Base-by-base conservation (phyloP, 805 yeast species). In the Sungouiozyma ichnusensis region DNA sequence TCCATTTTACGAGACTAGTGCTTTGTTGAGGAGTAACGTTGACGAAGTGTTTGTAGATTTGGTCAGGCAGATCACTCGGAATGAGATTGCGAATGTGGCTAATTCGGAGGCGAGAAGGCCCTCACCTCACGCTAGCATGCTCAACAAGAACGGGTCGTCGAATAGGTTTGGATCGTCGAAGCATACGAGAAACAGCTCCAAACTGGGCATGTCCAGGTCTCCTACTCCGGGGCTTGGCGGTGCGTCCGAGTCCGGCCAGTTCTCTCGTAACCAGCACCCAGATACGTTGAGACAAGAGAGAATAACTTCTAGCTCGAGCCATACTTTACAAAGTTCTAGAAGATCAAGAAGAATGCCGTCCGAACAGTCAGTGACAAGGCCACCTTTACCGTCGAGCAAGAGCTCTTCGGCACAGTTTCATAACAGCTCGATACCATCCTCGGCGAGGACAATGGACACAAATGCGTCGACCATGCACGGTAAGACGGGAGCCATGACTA, bases 1-100 rank as follows among this genome's bases (percentile, higher is more conserved):
- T 2, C 95, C 95, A 18, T 90, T 88, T 55, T 85, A 86, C 62
- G 95, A 88, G 62, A 81, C 95, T 1, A 80, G 92, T 53, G 97
- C 98, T n/a, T 78, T 85, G 77, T 76, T 80, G 58, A 79, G 81
- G 60, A 79, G 86, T 50, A 85, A 86, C 55, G 94, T 90, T 24
- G 94, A 86, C 57, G 94, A 87, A 54, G 92, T 90, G 0, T 92
- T 88, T 54, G 72, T 80, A 31, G 95, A 85, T 58, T 82, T 85
- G 27, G 94, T 88, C 11, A 76, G 95, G 58, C 95, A 86, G 55
- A 85, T 88, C 44, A 85, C 60, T 9, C 53, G 66, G 45, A 61
- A 62, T 43, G 66, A 62, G 38, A 47, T 62, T 43, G 63, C 46
- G 40, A 46, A 35, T 39, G 49, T 50, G 2, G 44, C 47, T 4